A percentile compares a stretch with the other conserved stretches of the same genome.
These are phyloP conservation scores for Termitomyces sp. DNA, from an alignment of 768 basidiomycete species.

Conservation along the genomic window DNA sequence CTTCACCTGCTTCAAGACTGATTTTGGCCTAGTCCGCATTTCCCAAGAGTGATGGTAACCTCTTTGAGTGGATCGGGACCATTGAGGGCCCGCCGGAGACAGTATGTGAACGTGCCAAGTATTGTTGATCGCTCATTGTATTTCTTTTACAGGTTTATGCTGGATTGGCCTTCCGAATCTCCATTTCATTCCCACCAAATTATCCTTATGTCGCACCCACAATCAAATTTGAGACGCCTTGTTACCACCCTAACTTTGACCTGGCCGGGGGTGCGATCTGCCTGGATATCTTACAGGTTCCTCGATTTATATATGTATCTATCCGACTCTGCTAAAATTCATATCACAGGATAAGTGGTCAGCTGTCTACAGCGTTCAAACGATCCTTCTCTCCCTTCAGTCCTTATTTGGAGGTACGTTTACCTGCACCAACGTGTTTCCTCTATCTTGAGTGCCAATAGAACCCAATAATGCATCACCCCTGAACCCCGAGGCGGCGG, in stretches of 20 bases:
- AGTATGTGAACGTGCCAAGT: slow-evolving; percentile 26
- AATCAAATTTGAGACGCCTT: slow-evolving; percentile 86
- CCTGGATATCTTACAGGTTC: slow-evolving; percentile 81
- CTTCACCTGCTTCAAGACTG: neutral
- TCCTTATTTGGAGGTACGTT: slow-evolving; percentile 80
- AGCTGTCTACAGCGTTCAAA: slow-evolving; percentile 88
- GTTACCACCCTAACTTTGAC: slow-evolving; percentile 91
- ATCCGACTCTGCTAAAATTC: neutral
- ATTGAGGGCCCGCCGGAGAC: slow-evolving; percentile 80
- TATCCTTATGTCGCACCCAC: slow-evolving; percentile 84
- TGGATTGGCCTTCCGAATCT: slow-evolving; percentile 77
- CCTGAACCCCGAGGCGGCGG: slow-evolving; percentile 81
- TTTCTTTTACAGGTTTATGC: slow-evolving; percentile 57
- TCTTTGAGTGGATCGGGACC: slow-evolving; percentile 88
- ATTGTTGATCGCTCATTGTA: neutral
- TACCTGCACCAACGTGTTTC: neutral
- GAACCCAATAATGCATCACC: slow-evolving; percentile 95
- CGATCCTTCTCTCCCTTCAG: slow-evolving; percentile 83
- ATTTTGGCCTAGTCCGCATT: slow-evolving; percentile 67
- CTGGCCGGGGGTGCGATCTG: slow-evolving; percentile 73
- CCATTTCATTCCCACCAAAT: slow-evolving; percentile 79
- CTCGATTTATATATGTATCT: slow-evolving; percentile 8
- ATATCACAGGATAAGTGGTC: slow-evolving; percentile 80
- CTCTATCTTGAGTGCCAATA: slow-evolving; percentile 22
- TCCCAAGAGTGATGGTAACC: slow-evolving; percentile 79